phyloP scores from a whole-genome alignment of 2,329 filamentous ascomycete species.

The Colletotrichum sp. region DNA sequence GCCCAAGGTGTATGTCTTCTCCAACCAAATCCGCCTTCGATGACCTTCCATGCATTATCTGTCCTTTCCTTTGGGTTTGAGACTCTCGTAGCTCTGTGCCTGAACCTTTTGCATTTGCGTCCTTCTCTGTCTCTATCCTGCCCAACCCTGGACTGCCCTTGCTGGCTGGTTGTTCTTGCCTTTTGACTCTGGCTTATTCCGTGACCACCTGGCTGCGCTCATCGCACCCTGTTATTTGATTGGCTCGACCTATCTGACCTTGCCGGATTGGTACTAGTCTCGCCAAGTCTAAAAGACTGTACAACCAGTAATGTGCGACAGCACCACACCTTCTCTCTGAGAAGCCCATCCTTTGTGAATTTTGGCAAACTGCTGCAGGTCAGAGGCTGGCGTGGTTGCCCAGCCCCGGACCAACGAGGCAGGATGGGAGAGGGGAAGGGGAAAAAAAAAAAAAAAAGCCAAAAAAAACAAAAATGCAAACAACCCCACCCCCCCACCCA shows the following conservation, averaged over 20 bases:
- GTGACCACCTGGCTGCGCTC: slow-evolving; percentile 9
- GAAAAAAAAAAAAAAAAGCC: neutral
- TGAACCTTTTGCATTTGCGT: neutral
- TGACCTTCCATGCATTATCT: slow-evolving; percentile 4
- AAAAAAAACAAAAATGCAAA: too few relatives aligned
- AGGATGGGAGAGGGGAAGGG: neutral
- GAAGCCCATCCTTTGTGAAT: slow-evolving; percentile 6
- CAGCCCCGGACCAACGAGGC: neutral
- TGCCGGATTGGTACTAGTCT: neutral
- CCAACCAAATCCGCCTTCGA: neutral
- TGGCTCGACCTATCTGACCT: neutral
- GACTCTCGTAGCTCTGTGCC: neutral
- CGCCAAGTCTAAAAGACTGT: slow-evolving; percentile 1
- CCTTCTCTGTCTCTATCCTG: neutral
- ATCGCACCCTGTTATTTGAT: neutral
- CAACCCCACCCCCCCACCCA: too few relatives aligned
- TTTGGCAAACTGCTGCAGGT: neutral
- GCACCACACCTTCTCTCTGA: slow-evolving; percentile 14
- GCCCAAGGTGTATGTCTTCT: neutral
- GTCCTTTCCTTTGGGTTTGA: neutral
- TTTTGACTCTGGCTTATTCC: slow-evolving; percentile 4
- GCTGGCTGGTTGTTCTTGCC: neutral
- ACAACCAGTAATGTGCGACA: slow-evolving; percentile 8
- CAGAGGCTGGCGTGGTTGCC: too few relatives aligned
- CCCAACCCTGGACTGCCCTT: neutral